Evolutionary conservation across 345 rosid species (phyloP).

Genomic region (Euphorbia lathyris): DNA sequence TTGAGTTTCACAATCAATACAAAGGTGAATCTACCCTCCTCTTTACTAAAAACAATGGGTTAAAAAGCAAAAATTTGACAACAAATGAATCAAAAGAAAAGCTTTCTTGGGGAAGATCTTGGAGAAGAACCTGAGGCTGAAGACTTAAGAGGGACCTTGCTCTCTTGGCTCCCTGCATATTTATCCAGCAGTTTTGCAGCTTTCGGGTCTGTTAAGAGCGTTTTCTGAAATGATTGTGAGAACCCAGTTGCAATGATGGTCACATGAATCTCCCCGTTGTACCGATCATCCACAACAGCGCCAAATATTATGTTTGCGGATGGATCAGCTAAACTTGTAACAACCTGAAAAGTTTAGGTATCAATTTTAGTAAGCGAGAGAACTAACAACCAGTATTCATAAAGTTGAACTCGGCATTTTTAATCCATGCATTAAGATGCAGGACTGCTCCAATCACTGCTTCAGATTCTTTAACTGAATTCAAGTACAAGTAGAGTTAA

Average conservation of each 20-base stretch:
- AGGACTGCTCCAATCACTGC: neutral
- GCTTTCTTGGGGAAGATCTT: slow-evolving; percentile 62
- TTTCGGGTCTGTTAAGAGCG: slow-evolving; percentile 69
- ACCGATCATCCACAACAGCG: slow-evolving; percentile 95
- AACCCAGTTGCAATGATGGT: slow-evolving; percentile 96
- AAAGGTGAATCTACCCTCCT: slow-evolving; percentile 11
- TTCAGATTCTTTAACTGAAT: too few species aligned
- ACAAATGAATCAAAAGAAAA: slow-evolving; percentile 54
- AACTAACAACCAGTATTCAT: neutral
- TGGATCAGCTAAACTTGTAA: slow-evolving; percentile 96
- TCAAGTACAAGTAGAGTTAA: neutral
- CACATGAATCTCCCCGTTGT: slow-evolving; percentile 91
- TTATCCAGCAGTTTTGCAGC: slow-evolving; percentile 61
- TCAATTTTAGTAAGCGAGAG: neutral
- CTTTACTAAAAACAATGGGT: slow-evolving; percentile 4
- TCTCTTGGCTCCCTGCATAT: slow-evolving; percentile 48
- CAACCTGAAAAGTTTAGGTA: slow-evolving; percentile 52
- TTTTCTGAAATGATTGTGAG: slow-evolving; percentile 91
- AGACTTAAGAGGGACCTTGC: slow-evolving; percentile 49
- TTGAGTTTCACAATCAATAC: slow-evolving; percentile 36
- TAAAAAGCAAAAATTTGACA: neutral
- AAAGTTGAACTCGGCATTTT: neutral
- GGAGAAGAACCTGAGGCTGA: slow-evolving; percentile 43
- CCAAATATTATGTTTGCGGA: slow-evolving; percentile 98
- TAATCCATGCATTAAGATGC: neutral